These are phyloP conservation scores for Blepharisma japonicum DNA, from an alignment of 73 alveolate species.

Conservation along the genomic window DNA sequence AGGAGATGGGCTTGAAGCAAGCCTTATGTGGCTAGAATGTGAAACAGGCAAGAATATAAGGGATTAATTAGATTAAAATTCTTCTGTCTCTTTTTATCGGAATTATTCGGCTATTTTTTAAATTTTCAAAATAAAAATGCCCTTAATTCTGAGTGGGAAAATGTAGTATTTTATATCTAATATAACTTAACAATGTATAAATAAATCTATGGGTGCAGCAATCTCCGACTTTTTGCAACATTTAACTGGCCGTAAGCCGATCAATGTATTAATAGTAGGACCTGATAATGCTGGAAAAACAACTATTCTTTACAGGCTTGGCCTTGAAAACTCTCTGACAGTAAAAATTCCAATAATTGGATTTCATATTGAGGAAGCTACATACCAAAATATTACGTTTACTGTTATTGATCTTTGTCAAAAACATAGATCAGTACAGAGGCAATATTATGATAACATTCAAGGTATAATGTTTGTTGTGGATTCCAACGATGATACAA, in stretches of 20 bases:
- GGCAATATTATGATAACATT: slow-evolving; percentile 64
- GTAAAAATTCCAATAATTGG: slow-evolving; percentile 53
- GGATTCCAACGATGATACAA: slow-evolving; percentile 90
- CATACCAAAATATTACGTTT: slow-evolving; percentile 49
- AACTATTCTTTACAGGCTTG: slow-evolving; percentile 42
- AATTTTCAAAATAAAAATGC: no score
- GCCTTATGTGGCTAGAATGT: no score
- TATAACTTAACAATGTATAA: no score
- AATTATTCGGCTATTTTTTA: no score
- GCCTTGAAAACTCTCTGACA: slow-evolving; percentile 23
- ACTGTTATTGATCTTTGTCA: slow-evolving; percentile 76
- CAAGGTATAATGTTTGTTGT: slow-evolving; percentile 94
- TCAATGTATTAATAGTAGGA: slow-evolving; percentile 43
- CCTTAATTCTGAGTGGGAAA: no score
- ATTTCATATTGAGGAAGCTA: slow-evolving; percentile 34
- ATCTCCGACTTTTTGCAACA: no score
- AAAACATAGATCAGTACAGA: slow-evolving; percentile 49
- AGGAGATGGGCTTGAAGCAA: no score
- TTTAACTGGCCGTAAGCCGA: not conserved
- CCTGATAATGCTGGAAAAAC: slow-evolving; percentile 59
- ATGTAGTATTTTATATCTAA: no score
- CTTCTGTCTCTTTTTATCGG: no score
- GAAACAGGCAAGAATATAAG: no score
- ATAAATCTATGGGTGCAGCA: no score
- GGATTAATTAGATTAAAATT: no score